Evolutionary conservation across 352 stramenopile genomes (phyloP).

Genomic region (Globisporangium middletonii): DNA sequence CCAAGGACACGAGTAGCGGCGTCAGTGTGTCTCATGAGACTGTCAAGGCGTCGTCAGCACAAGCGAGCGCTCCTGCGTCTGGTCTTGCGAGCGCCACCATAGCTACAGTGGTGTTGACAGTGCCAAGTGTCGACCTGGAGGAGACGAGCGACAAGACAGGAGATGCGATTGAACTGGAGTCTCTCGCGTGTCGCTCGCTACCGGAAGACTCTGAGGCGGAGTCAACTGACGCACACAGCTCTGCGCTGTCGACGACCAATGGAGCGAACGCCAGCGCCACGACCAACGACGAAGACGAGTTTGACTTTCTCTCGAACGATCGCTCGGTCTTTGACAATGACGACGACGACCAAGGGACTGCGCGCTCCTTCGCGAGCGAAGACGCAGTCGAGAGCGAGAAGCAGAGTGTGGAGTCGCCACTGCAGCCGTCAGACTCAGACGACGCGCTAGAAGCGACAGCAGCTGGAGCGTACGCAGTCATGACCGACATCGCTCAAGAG

Average conservation of each 20-base stretch:
- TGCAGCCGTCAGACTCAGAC: background rate
- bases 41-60: background rate
- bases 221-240: background rate
- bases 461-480: constrained; percentile 2
- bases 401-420: background rate
- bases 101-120: too few relatives aligned
- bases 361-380: background rate
- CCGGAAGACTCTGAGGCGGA: too few relatives aligned
- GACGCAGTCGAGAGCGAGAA: background rate
- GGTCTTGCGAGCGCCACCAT: too few relatives aligned
- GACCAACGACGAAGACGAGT: constrained; percentile 15
- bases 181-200: too few relatives aligned
- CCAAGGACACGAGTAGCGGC: background rate
- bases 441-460: background rate
- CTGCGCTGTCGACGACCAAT: background rate
- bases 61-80: background rate
- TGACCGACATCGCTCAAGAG: constrained; percentile 47
- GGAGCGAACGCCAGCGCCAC: background rate
- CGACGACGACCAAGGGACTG: background rate
- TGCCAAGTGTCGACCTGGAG: too few relatives aligned
- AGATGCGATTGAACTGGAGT: too few relatives aligned
- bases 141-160: too few relatives aligned
- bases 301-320: constrained; percentile 29
- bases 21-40: background rate
- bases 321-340: constrained; percentile 10